Percentiles rank a stretch among this genome's conserved stretches.
phyloP scores from a whole-genome alignment of 805 yeast genomes.

The Hanseniaspora hatyaiensis region DNA sequence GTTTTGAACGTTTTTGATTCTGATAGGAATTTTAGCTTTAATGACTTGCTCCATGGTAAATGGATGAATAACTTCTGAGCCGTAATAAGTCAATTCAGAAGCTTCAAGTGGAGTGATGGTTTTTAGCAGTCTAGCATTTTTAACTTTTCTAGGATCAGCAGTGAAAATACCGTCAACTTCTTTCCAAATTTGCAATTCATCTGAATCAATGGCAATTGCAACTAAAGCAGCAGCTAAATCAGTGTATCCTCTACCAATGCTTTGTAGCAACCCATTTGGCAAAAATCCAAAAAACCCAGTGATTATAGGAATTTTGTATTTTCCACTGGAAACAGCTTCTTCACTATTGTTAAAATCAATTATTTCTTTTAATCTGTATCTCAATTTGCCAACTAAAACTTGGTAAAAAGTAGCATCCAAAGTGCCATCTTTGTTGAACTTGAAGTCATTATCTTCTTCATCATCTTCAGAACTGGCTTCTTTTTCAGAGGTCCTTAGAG shows the following conservation, averaged over 20 bases:
- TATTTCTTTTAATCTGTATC: slow-evolving; percentile 36
- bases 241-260: slow-evolving; percentile 96
- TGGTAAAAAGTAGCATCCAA: slow-evolving; percentile 58
- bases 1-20: slow-evolving; percentile 91
- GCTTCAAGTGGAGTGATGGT: slow-evolving; percentile 98
- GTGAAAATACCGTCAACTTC: slow-evolving; percentile 98
- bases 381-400: slow-evolving; percentile 43
- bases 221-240: slow-evolving; percentile 94
- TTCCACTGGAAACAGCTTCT: slow-evolving; percentile 14
- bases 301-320: slow-evolving; percentile 63
- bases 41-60: slow-evolving; percentile 99
- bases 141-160: slow-evolving; percentile 94
- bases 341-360: slow-evolving; percentile 27
- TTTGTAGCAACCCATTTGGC: slow-evolving; percentile 88
- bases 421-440: slow-evolving; percentile 34
- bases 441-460: slow-evolving; percentile 10
- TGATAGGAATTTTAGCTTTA: slow-evolving; percentile 86
- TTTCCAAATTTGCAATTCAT: slow-evolving; percentile 95
- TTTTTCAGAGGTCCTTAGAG: slow-evolving; percentile 25
- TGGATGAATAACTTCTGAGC: slow-evolving; percentile 96
- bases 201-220: slow-evolving; percentile 86
- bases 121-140: slow-evolving; percentile 69
- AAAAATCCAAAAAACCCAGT: slow-evolving; percentile 93
- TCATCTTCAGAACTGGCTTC: slow-evolving; percentile 18
- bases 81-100: slow-evolving; percentile 93